These are phyloP conservation scores for Fraxinus greggii DNA, from an alignment of 305 asterid genomes.

Conservation along the genomic window DNA sequence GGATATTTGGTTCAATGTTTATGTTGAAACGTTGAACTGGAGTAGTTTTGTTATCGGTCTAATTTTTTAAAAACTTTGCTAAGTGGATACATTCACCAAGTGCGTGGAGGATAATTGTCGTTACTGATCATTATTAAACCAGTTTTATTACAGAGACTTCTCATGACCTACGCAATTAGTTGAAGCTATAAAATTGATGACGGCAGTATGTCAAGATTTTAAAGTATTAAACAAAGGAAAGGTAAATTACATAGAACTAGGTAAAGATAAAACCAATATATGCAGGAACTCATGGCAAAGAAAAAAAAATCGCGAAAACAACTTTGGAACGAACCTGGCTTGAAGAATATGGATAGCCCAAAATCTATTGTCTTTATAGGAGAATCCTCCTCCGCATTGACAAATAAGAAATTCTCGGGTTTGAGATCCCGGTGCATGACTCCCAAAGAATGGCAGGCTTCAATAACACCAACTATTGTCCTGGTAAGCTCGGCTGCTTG, in stretches of 20 bases:
- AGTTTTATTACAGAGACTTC: background rate
- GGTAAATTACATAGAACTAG: background rate
- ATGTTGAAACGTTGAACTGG: background rate
- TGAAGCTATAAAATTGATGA: background rate
- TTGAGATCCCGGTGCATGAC: slow-evolving; percentile 87
- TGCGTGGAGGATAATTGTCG: background rate
- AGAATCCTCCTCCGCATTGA: slow-evolving; percentile 63
- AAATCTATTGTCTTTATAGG: slow-evolving; percentile 71
- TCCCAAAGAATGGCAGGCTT: slow-evolving; percentile 78
- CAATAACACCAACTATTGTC: slow-evolving; percentile 65
- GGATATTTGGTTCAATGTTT: background rate
- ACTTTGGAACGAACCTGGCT: slow-evolving; percentile 58
- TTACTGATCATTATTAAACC: background rate
- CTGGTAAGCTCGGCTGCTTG: slow-evolving; percentile 74
- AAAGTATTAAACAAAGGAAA: background rate
- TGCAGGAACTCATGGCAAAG: background rate
- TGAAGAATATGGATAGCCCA: slow-evolving; percentile 73
- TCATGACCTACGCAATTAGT: background rate
- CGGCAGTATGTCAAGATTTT: background rate
- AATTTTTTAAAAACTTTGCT: background rate
- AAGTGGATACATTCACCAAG: background rate
- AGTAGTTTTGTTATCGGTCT: background rate
- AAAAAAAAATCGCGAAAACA: slow-evolving; percentile 2
- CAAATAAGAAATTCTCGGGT: slow-evolving; percentile 79
- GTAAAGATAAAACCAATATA: background rate